Conservation (phyloP, 352 stramenopile genomes). For the Globisporangium rhizosaccharum region DNA sequence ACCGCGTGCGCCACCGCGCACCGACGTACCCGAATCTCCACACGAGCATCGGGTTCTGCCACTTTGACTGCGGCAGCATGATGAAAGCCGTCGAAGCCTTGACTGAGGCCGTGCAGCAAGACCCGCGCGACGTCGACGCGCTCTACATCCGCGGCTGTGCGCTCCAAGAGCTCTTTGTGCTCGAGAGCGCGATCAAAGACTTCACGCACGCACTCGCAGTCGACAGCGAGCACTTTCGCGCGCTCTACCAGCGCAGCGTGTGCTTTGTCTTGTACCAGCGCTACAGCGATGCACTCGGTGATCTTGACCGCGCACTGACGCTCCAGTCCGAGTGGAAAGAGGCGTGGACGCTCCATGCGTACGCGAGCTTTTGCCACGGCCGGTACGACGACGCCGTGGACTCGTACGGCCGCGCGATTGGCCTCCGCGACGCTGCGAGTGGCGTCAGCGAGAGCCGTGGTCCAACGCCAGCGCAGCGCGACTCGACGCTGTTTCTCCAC, state of each 20-base stretch:
- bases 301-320: conserved; percentile 22
- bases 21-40: conserved; percentile 40
- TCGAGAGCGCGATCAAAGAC: conserved; percentile 34
- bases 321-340: conserved; percentile 35
- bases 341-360: conserved; percentile 35
- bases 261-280: conserved; percentile 29
- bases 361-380: conserved; percentile 30
- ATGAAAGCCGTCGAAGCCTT: conserved; percentile 38
- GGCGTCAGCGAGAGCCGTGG: not conserved
- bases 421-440: conserved; percentile 11
- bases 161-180: conserved; percentile 42
- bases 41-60: conserved; percentile 49
- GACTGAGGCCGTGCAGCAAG: conserved; percentile 31
- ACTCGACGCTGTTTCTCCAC: conserved; percentile 33
- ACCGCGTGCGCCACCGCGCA: conserved; percentile 38
- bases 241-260: conserved; percentile 36
- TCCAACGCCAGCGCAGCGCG: conserved; percentile 5
- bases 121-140: conserved; percentile 19
- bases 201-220: conserved; percentile 26
- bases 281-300: conserved; percentile 24
- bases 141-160: conserved; percentile 45
- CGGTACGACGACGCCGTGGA: conserved; percentile 25
- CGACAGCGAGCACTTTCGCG: conserved; percentile 15
- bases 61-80: conserved; percentile 34
- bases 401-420: conserved; percentile 34